Evolutionary conservation across 148 eudicot species (phyloP), one percentile per base, ranked within the genome.

Genomic region (Limonium bicolor): DNA sequence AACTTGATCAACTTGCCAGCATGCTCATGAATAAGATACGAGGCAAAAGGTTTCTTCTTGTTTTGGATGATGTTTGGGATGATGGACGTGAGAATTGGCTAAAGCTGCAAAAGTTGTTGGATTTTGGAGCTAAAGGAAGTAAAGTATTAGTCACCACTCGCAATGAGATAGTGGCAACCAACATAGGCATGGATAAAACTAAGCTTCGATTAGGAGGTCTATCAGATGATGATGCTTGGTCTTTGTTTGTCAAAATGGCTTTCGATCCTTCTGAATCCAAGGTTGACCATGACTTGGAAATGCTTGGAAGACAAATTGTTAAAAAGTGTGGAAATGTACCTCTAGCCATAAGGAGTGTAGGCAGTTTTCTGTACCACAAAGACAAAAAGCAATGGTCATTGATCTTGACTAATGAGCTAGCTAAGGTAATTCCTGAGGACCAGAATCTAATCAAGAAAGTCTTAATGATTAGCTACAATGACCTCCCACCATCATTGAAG

Each of bases 21-120:
- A 24, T 26, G 3, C 16, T 58, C 3, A 34, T 41, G 8, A 20
- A 48, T 2, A 32, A 47, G 36, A 28, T 65, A 11, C 15, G 48
- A 6, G 41, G 55, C 0, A 53, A 58, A 27, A 53, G 22, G 14
- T 23, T 41, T 23, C 7, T 41, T 27, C 27, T 41, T 4, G 60
- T 65, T 41, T 54, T 65, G 7, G 64, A 65, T 28, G 64, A 65
- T 53, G 47, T 58, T 1, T 65, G 64, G 70, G 58, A 48, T 15
- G 64, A 59, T 3, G 46, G 59, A 53, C 42, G 49, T 20, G 14
- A 33, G 22, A 40, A 18, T 4, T 59, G 60, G 70, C 10, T 23
- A 5, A 28, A 41, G 11, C 43, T 65, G 50, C 48, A 23, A 20
- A 35, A 26, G 0, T 34, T 59, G 6, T 27, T 39, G n/a, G 32